Evolutionary conservation across 129 eudicot species (phyloP).

Genomic region (Pseudognaphalium luteoalbum): DNA sequence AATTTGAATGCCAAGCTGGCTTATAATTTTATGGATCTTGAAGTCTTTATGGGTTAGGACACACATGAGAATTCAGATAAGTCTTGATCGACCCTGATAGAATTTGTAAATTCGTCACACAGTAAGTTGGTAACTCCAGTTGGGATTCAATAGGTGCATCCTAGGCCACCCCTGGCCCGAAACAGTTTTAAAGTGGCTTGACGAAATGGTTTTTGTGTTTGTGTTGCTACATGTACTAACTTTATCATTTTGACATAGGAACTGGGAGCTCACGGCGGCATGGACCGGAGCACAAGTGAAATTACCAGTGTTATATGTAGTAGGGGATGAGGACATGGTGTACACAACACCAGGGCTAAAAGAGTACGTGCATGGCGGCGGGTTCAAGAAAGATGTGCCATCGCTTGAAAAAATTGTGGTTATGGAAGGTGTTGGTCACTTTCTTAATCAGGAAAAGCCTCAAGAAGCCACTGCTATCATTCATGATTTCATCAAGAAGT

Average conservation of each 20-base stretch:
- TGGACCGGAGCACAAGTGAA: constrained; percentile 69
- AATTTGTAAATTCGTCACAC: neutral
- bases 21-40: neutral
- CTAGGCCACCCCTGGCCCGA: neutral
- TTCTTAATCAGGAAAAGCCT: constrained; percentile 76
- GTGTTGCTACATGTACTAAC: neutral
- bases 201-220: neutral
- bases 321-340: constrained; percentile 76
- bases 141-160: neutral
- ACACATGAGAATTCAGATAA: neutral
- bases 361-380: constrained; percentile 76
- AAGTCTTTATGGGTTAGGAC: neutral
- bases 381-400: constrained; percentile 79
- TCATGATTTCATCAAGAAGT: constrained; percentile 58
- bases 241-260: constrained; percentile 36
- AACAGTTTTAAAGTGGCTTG: neutral
- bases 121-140: neutral
- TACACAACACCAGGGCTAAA: constrained; percentile 78
- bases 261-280: constrained; percentile 79
- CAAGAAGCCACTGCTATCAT: constrained; percentile 52
- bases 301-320: constrained; percentile 56
- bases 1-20: neutral
- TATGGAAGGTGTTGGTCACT: constrained; percentile 80
- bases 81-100: neutral
- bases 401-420: constrained; percentile 63